These are phyloP conservation scores for Globisporangium camurandrum DNA, from an alignment of 352 stramenopile genomes.

Conservation along the genomic window DNA sequence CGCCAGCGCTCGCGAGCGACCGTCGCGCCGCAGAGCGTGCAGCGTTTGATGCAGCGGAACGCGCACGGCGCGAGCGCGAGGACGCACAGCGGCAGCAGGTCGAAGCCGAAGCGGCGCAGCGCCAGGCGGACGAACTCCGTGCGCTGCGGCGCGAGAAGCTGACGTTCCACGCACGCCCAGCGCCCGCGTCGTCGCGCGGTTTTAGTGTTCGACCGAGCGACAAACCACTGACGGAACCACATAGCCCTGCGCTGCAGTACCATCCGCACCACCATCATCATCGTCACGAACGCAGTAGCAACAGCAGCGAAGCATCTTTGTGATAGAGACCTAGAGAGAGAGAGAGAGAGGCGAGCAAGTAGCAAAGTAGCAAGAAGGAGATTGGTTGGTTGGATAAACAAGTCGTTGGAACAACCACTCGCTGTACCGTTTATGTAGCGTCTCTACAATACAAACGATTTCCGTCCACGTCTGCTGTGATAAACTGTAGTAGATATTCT, in stretches of 20 bases:
- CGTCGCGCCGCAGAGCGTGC: constrained; percentile 53
- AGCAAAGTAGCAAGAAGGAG: too few relatives aligned
- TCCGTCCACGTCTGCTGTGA: too few relatives aligned
- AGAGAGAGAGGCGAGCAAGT: too few relatives aligned
- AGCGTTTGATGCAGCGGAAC: constrained; percentile 60
- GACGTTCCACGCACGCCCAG: constrained; percentile 63
- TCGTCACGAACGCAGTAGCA: neutral
- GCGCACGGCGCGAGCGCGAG: constrained; percentile 51
- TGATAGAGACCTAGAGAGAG: too few relatives aligned
- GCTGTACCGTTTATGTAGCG: too few relatives aligned
- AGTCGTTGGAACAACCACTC: too few relatives aligned
- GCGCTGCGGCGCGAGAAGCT: constrained; percentile 61
- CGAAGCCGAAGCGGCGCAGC: constrained; percentile 39
- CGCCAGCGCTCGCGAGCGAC: constrained; percentile 55
- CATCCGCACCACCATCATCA: constrained; percentile 10
- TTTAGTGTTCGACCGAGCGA: constrained; percentile 43
- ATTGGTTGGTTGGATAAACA: too few relatives aligned
- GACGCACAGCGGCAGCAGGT: constrained; percentile 48
- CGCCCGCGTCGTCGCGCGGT: constrained; percentile 27
- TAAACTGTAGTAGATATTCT: too few relatives aligned
- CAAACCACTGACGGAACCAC: constrained; percentile 43
- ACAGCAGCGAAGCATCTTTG: too few relatives aligned
- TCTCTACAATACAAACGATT: too few relatives aligned
- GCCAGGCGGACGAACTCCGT: constrained; percentile 65
- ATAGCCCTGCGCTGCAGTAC: constrained; percentile 35